These are phyloP conservation scores for Talaromyces sp. DNA, from an alignment of 2,329 filamentous ascomycete genomes.

Conservation along the genomic window DNA sequence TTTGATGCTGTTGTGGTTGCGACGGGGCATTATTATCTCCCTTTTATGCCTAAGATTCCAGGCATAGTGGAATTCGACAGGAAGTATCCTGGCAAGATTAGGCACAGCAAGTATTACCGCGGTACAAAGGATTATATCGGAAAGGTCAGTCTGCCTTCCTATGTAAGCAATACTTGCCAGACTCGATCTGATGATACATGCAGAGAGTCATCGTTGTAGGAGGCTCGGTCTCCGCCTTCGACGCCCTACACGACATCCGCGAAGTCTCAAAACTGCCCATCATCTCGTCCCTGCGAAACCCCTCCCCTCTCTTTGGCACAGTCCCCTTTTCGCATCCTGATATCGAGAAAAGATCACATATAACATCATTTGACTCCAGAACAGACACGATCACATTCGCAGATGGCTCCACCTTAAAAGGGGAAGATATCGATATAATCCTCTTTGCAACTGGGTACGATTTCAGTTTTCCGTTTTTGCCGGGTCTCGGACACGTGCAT, in stretches of 20 bases:
- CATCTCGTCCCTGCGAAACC: constrained; percentile 22
- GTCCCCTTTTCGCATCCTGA: constrained; percentile 20
- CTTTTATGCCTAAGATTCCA: constrained; percentile 36
- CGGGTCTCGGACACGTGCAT: constrained; percentile 23
- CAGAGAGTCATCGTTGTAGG: constrained; percentile 29
- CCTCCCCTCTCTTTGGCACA: constrained; percentile 25
- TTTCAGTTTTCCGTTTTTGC: constrained; percentile 29
- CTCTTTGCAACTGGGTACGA: constrained; percentile 33
- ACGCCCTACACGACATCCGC: constrained; percentile 27
- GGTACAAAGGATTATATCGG: constrained; percentile 35
- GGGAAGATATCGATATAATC: constrained; percentile 24
- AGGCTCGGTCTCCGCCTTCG: constrained; percentile 29
- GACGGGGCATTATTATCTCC: constrained; percentile 42
- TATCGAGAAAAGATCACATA: neutral
- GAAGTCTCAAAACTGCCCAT: constrained; percentile 23
- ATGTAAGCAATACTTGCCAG: too few species aligned
- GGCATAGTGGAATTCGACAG: constrained; percentile 33
- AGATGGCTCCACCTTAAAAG: constrained; percentile 19
- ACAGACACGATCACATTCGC: constrained; percentile 20
- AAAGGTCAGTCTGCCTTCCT: constrained; percentile 17
- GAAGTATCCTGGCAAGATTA: constrained; percentile 31
- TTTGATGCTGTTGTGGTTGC: constrained; percentile 45
- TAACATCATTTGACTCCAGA: constrained; percentile 6
- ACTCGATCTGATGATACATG: neutral
- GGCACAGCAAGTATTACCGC: constrained; percentile 39